Evolutionary conservation across 768 basidiomycete species (phyloP).

Genomic region (Dioszegia crocea): DNA sequence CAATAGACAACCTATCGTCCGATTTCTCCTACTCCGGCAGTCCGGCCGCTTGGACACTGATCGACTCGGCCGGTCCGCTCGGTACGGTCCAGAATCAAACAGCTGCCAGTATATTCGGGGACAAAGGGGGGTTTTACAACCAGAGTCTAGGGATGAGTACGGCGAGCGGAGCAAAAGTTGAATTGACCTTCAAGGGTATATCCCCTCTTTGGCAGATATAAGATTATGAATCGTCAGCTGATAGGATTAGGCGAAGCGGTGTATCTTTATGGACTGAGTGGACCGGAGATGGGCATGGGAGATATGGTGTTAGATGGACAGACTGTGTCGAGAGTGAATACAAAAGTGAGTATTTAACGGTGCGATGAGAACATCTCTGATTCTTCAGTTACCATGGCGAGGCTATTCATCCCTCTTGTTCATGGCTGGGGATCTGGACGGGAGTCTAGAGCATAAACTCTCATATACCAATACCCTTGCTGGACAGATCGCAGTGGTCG

Average conservation of each 20-base stretch:
- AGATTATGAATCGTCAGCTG: neutral
- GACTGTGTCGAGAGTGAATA: slow-evolving; percentile 12
- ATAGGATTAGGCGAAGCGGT: slow-evolving; percentile 20
- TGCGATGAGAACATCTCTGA: neutral
- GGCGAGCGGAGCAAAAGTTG: slow-evolving; percentile 4
- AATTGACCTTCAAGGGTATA: slow-evolving; percentile 23
- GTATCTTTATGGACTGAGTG: slow-evolving; percentile 35
- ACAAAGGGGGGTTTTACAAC: slow-evolving; percentile 18
- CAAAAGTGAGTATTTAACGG: slow-evolving; percentile 27
- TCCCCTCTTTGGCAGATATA: neutral
- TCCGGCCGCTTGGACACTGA: slow-evolving; percentile 20
- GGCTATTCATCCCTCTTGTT: slow-evolving; percentile 25
- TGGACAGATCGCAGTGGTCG: slow-evolving; percentile 15
- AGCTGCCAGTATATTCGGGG: neutral
- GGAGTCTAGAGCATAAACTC: slow-evolving; percentile 10
- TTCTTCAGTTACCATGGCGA: slow-evolving; percentile 20
- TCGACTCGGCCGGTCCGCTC: slow-evolving; percentile 2
- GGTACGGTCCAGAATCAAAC: slow-evolving; percentile 9
- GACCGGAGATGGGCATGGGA: slow-evolving; percentile 27
- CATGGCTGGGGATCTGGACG: slow-evolving; percentile 15
- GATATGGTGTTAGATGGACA: slow-evolving; percentile 26
- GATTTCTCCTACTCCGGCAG: slow-evolving; percentile 1
- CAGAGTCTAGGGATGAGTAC: slow-evolving; percentile 20
- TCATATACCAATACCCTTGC: slow-evolving; percentile 7
- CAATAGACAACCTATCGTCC: slow-evolving; percentile 13